Percentiles rank a stretch among this genome's conserved stretches.
Conservation (phyloP, 306 rosid species). For the Begonia peltatifolia region DNA sequence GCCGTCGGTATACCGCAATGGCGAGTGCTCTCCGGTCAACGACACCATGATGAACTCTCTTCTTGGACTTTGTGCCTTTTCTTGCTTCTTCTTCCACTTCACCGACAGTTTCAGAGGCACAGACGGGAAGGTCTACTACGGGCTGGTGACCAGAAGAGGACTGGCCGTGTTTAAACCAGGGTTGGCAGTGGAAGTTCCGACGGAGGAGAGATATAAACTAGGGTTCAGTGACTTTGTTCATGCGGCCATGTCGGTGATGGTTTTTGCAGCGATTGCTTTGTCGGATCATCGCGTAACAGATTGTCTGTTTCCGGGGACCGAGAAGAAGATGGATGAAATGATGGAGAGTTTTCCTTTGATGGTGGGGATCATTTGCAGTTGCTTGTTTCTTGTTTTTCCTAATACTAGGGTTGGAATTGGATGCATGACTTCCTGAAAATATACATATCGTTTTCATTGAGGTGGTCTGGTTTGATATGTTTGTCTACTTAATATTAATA, state of each 20-base stretch:
- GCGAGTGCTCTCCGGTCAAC: constrained; percentile 33
- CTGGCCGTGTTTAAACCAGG: constrained; percentile 61
- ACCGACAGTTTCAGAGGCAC: constrained; percentile 52
- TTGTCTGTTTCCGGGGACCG: constrained; percentile 49
- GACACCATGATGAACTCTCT: constrained; percentile 37
- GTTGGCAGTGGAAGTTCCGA: constrained; percentile 20
- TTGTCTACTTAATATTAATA: no score
- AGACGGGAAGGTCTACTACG: constrained; percentile 46
- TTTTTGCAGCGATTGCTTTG: constrained; percentile 59
- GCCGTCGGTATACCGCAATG: constrained; percentile 46
- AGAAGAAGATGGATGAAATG: constrained; percentile 53
- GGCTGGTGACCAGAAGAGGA: constrained; percentile 47
- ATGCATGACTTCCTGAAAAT: constrained; percentile 40
- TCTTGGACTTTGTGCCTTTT: constrained; percentile 33
- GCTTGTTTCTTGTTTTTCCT: constrained; percentile 61
- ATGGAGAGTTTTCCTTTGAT: constrained; percentile 69
- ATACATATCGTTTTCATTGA: no score
- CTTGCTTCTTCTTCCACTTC: constrained; percentile 74
- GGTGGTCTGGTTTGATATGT: no score
- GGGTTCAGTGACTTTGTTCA: constrained; percentile 49
- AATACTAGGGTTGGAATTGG: constrained; percentile 50
- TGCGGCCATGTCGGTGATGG: constrained; percentile 62
- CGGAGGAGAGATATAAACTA: constrained; percentile 30
- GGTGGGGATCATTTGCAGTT: constrained; percentile 53
- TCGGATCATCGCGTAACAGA: constrained; percentile 58